Conservation (phyloP, 2,329 filamentous ascomycete species). For the Fusarium zealandicum region DNA sequence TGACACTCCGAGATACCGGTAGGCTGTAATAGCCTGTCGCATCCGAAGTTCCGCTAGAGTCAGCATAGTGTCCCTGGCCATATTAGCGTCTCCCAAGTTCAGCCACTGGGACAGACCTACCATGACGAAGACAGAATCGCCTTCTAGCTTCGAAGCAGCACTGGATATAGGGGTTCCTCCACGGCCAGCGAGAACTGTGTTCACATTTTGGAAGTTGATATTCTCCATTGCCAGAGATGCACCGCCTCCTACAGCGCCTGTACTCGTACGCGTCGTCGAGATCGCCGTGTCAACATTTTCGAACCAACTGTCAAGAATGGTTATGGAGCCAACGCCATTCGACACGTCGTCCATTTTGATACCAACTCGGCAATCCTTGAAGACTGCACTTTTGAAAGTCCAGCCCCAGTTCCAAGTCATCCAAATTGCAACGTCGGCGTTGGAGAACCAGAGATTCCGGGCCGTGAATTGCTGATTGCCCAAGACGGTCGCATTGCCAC, state of each 20-base stretch:
- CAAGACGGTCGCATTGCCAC: constrained; percentile 62
- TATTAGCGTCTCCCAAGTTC: constrained; percentile 11
- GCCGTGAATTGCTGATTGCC: constrained; percentile 78
- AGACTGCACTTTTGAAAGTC: constrained; percentile 71
- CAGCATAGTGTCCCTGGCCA: constrained; percentile 38
- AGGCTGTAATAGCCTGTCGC: constrained; percentile 34
- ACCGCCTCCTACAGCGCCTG: constrained; percentile 45
- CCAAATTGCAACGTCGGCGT: constrained; percentile 70
- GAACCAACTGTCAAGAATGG: constrained; percentile 77
- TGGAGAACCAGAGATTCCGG: constrained; percentile 71
- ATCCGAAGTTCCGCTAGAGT: constrained; percentile 32
- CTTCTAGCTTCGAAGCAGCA: constrained; percentile 10
- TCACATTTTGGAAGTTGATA: constrained; percentile 48
- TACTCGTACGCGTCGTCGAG: constrained; percentile 61
- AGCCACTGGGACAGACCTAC: constrained; percentile 11
- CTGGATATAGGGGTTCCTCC: constrained; percentile 24
- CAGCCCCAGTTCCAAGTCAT: constrained; percentile 82
- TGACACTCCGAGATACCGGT: constrained; percentile 24
- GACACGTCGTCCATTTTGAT: constrained; percentile 68
- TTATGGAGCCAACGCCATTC: constrained; percentile 72
- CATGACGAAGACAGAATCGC: constrained; percentile 39
- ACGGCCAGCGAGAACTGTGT: constrained; percentile 40
- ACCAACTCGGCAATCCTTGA: constrained; percentile 70
- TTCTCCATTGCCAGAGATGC: constrained; percentile 59
- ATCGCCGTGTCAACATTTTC: constrained; percentile 72